Percentiles rank a stretch among this genome's conserved stretches.
Evolutionary conservation across 768 basidiomycete species (phyloP).

Genomic region (Amanita thiersii): DNA sequence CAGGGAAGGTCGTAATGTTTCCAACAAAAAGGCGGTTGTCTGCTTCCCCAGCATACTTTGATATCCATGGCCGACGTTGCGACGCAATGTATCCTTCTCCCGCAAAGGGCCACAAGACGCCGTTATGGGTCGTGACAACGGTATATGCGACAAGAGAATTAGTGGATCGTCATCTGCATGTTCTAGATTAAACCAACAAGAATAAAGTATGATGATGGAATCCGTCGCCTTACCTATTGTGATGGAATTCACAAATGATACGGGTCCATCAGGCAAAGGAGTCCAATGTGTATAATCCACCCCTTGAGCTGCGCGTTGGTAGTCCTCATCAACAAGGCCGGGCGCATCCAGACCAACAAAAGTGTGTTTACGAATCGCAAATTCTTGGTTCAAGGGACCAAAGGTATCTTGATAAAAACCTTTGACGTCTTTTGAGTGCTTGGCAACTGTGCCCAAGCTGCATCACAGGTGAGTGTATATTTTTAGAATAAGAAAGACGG

Average conservation of each 20-base stretch:
- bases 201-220: neutral
- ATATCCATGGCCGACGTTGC: slow-evolving; percentile 75
- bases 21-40: slow-evolving; percentile 66
- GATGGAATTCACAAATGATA: slow-evolving; percentile 50
- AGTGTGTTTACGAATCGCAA: slow-evolving; percentile 60
- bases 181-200: slow-evolving; percentile 5
- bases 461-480: neutral
- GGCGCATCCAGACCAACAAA: slow-evolving; percentile 71
- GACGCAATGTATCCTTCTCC: slow-evolving; percentile 63
- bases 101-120: slow-evolving; percentile 72
- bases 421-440: slow-evolving; percentile 47
- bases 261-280: slow-evolving; percentile 42
- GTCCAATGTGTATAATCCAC: slow-evolving; percentile 48
- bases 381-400: slow-evolving; percentile 57
- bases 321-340: slow-evolving; percentile 79
- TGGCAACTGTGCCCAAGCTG: slow-evolving; percentile 48
- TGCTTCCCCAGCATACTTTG: slow-evolving; percentile 78
- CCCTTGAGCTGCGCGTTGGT: slow-evolving; percentile 45
- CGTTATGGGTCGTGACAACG: slow-evolving; percentile 66
- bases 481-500: slow-evolving; percentile 13
- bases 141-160: slow-evolving; percentile 82
- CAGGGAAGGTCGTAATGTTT: slow-evolving; percentile 51
- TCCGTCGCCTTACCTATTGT: slow-evolving; percentile 26
- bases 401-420: slow-evolving; percentile 53
- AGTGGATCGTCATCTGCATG: slow-evolving; percentile 31